phyloP scores from a whole-genome alignment of 345 rosid genomes.

The Syzygium aqueum region DNA sequence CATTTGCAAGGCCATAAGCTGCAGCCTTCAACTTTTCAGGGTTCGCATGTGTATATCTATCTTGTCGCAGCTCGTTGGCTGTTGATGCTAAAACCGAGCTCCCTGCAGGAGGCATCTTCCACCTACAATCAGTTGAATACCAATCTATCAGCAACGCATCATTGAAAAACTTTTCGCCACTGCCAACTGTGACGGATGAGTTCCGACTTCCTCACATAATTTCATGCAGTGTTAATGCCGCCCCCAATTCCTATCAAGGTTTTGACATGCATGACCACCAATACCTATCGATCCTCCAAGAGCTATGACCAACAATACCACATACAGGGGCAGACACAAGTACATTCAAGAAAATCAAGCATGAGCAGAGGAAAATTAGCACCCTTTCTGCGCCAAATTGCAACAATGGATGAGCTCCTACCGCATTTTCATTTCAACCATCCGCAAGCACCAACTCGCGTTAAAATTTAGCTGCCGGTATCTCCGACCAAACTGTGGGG shows the following conservation, averaged over 20 bases:
- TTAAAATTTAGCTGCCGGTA: neutral
- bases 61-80: slow-evolving; percentile 68
- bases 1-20: slow-evolving; percentile 65
- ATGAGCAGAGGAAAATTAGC: neutral
- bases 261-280: neutral
- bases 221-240: neutral
- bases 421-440: neutral
- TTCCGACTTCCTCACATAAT: neutral
- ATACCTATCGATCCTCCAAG: neutral
- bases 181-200: neutral
- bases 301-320: neutral
- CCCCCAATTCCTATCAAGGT: neutral
- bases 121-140: slow-evolving; percentile 27
- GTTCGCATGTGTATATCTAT: slow-evolving; percentile 39
- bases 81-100: slow-evolving; percentile 51
- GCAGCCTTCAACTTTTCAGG: slow-evolving; percentile 83
- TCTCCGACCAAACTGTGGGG: neutral
- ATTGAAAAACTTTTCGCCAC: neutral
- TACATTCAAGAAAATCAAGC: neutral
- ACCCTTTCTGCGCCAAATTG: neutral
- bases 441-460: neutral
- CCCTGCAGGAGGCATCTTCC: slow-evolving; percentile 56
- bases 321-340: neutral
- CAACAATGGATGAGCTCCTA: neutral
- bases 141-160: neutral